These are phyloP conservation scores for Entoloma clypeatum DNA, from an alignment of 1,284 basidiomycete species.

Conservation along the genomic window DNA sequence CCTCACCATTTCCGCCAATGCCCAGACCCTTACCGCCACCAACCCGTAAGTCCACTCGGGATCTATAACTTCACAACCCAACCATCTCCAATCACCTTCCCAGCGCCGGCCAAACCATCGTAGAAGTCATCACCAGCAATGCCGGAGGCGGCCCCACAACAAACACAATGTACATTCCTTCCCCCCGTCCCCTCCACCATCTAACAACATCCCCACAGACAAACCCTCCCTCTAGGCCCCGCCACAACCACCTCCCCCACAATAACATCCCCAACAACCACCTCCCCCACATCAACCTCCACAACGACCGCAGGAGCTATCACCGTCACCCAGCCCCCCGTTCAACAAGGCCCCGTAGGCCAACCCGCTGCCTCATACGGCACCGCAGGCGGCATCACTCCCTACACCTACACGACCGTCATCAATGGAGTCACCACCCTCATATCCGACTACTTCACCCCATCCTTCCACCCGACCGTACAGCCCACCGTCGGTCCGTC, in stretches of 20 bases:
- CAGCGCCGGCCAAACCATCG: constrained; percentile 52
- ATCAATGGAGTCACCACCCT: constrained; percentile 47
- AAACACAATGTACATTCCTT: constrained; percentile 39
- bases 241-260: constrained; percentile 23
- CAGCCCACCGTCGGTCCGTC: constrained; percentile 33
- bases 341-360: constrained; percentile 55
- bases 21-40: constrained; percentile 45
- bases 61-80: constrained; percentile 4
- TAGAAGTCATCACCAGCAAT: constrained; percentile 48
- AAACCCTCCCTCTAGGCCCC: constrained; percentile 18
- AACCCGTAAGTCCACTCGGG: constrained; percentile 40
- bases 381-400: constrained; percentile 44
- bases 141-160: constrained; percentile 41
- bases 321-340: constrained; percentile 22
- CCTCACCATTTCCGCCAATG: constrained; percentile 27
- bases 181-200: not conserved
- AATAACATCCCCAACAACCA: constrained; percentile 23
- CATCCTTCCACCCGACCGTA: constrained; percentile 44
- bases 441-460: constrained; percentile 51
- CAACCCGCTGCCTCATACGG: constrained; percentile 43
- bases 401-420: constrained; percentile 59
- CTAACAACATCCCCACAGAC: constrained; percentile 9
- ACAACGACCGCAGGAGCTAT: constrained; percentile 22
- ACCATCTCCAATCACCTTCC: constrained; percentile 1
- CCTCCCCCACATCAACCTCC: constrained; percentile 20